Percentiles rank a stretch among this genome's conserved stretches.
Evolutionary conservation across 495 filamentous ascomycete species (phyloP).

Genomic region (Podospora didyma): DNA sequence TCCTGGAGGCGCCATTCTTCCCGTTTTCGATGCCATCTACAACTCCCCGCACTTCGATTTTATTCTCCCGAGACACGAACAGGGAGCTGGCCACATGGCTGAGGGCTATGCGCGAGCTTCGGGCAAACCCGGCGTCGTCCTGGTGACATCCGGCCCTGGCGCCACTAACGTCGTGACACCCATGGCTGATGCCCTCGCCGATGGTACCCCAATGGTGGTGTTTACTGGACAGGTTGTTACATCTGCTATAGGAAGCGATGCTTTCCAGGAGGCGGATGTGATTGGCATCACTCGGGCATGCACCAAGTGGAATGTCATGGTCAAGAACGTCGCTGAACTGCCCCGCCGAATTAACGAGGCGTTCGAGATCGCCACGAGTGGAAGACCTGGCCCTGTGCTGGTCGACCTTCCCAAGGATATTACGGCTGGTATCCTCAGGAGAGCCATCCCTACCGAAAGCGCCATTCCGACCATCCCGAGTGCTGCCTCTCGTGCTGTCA

Average conservation of each 20-base stretch:
- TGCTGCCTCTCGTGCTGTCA: slow-evolving; percentile 63
- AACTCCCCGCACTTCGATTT: slow-evolving; percentile 76
- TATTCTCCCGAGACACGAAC: slow-evolving; percentile 73
- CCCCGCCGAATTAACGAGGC: slow-evolving; percentile 78
- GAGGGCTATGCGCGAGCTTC: slow-evolving; percentile 73
- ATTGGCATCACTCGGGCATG: slow-evolving; percentile 73
- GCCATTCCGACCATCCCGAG: slow-evolving; percentile 63
- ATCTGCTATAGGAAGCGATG: slow-evolving; percentile 69
- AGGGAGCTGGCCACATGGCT: slow-evolving; percentile 80
- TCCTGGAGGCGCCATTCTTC: slow-evolving; percentile 76
- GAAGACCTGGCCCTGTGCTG: slow-evolving; percentile 72
- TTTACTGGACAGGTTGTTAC: slow-evolving; percentile 76
- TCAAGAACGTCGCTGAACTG: slow-evolving; percentile 72
- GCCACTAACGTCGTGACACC: slow-evolving; percentile 78
- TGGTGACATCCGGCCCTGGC: slow-evolving; percentile 75
- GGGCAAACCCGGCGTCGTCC: slow-evolving; percentile 70
- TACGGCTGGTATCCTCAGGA: slow-evolving; percentile 60
- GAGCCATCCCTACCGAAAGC: slow-evolving; percentile 64
- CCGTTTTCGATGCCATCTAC: slow-evolving; percentile 79
- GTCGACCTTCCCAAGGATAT: slow-evolving; percentile 80
- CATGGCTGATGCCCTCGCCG: slow-evolving; percentile 74
- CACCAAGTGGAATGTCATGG: slow-evolving; percentile 86
- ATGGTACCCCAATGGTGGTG: slow-evolving; percentile 75
- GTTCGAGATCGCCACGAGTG: slow-evolving; percentile 78
- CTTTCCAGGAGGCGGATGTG: slow-evolving; percentile 78